phyloP scores from a whole-genome alignment of 768 basidiomycete species.

The Lactifluus hygrophoroides region DNA sequence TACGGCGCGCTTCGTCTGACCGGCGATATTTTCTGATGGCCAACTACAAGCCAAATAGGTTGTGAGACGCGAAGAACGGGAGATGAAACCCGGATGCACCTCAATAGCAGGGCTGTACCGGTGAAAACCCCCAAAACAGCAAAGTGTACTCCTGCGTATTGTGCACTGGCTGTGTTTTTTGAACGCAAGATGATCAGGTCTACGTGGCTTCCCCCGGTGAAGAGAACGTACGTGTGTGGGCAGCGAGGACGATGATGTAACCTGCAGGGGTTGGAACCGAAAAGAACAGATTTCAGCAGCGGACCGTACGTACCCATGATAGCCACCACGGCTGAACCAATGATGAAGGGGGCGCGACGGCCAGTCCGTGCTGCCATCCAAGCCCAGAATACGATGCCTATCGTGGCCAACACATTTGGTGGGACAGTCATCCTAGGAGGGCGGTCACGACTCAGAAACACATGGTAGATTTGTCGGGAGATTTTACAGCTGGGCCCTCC shows the following conservation, averaged over 20 bases:
- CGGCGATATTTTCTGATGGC: constrained; percentile 61
- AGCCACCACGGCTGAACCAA: constrained; percentile 42
- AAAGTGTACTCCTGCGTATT: constrained; percentile 51
- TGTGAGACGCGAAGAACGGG: too few relatives aligned
- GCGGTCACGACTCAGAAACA: neutral
- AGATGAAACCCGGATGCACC: too few relatives aligned
- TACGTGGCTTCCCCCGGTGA: neutral
- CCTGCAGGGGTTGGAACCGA: constrained; percentile 27
- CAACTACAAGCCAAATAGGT: constrained; percentile 29
- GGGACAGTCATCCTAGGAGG: constrained; percentile 44
- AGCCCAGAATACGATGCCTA: constrained; percentile 42
- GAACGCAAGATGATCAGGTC: neutral
- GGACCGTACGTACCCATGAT: constrained; percentile 36
- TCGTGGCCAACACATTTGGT: constrained; percentile 43
- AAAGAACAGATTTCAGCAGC: too few relatives aligned
- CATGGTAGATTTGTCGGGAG: too few relatives aligned
- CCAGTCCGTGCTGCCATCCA: constrained; percentile 45
- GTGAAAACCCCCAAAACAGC: constrained; percentile 50
- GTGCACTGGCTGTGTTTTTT: constrained; percentile 35
- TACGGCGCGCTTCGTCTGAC: constrained; percentile 57
- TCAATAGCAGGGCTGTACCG: constrained; percentile 48
- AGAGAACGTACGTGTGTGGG: constrained; percentile 33
- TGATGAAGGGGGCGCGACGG: constrained; percentile 44
- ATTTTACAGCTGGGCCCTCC: constrained; percentile 55
- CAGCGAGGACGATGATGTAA: constrained; percentile 47